Evolutionary conservation across 129 eudicot species (phyloP).

Genomic region (Tagetes patula): DNA sequence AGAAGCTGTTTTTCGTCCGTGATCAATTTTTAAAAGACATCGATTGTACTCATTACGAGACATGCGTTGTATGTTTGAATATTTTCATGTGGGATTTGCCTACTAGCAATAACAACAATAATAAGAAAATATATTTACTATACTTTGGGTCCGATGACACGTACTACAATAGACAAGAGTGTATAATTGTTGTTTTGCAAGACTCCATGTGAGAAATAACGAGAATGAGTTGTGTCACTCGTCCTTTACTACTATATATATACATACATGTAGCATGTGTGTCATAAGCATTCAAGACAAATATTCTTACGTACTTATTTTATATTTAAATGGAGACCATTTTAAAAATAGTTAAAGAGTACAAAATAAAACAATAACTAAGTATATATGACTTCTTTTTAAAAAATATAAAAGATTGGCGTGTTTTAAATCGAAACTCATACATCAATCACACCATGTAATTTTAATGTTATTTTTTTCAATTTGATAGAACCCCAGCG

Average conservation of each 20-base stretch:
- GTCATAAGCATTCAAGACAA: conserved; percentile 21
- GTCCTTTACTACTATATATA: conserved; percentile 11
- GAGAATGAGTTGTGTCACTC: conserved; percentile 30
- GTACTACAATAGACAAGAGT: background rate
- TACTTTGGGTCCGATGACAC: background rate
- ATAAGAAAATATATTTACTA: background rate
- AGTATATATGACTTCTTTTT: no score
- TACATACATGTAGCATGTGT: background rate
- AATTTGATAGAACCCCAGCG: no score
- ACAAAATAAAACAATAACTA: background rate
- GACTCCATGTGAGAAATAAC: conserved; percentile 36
- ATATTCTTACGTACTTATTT: conserved; percentile 22
- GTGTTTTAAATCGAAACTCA: no score
- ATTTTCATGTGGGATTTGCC: no score
- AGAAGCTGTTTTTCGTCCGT: no score
- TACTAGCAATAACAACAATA: no score
- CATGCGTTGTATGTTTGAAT: no score
- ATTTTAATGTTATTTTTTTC: no score
- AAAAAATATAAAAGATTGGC: no score
- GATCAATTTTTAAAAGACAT: no score
- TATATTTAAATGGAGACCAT: background rate
- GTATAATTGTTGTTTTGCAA: conserved; percentile 3
- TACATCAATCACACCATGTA: no score
- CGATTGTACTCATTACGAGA: no score
- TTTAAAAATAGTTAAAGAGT: background rate